phyloP scores from a whole-genome alignment of 768 basidiomycete species.

The Leucogyrophana mollusca region DNA sequence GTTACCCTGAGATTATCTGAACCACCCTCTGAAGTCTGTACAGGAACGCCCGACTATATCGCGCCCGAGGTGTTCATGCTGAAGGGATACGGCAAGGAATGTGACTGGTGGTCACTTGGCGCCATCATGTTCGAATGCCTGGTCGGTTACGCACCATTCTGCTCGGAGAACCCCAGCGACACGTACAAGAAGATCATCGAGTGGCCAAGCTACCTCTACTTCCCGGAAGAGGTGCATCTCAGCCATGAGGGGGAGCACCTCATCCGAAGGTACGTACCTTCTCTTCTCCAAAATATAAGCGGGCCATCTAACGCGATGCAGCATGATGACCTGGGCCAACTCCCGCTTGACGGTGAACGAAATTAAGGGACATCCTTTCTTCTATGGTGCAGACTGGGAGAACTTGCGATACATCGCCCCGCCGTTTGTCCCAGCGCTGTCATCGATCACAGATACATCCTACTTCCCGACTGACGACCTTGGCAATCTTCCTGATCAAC shows the following conservation, averaged over 20 bases:
- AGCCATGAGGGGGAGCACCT: slow-evolving; percentile 91
- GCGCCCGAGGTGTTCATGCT: slow-evolving; percentile 97
- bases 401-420: slow-evolving; percentile 90
- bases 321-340: slow-evolving; percentile 85
- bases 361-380: slow-evolving; percentile 92
- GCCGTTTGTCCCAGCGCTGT: slow-evolving; percentile 91
- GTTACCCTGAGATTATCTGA: slow-evolving; percentile 6
- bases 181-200: slow-evolving; percentile 99
- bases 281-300: neutral
- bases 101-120: slow-evolving; percentile 99
- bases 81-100: slow-evolving; percentile 97
- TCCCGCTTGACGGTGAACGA: slow-evolving; percentile 76
- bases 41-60: slow-evolving; percentile 58
- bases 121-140: slow-evolving; percentile 99
- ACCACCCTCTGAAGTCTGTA: slow-evolving; percentile 2
- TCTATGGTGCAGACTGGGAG: slow-evolving; percentile 93
- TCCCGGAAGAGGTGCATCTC: slow-evolving; percentile 95
- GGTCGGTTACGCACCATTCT: slow-evolving; percentile 97
- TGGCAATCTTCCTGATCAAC: slow-evolving; percentile 61
- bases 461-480: slow-evolving; percentile 98
- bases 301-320: slow-evolving; percentile 24
- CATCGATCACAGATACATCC: slow-evolving; percentile 89
- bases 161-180: slow-evolving; percentile 94
- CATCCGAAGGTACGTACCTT: slow-evolving; percentile 65
- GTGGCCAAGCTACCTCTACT: slow-evolving; percentile 87